Evolutionary conservation across 2,329 filamentous ascomycete genomes (phyloP), one percentile per base, ranked within the genome.

Genomic region (Colletotrichum agaves): DNA sequence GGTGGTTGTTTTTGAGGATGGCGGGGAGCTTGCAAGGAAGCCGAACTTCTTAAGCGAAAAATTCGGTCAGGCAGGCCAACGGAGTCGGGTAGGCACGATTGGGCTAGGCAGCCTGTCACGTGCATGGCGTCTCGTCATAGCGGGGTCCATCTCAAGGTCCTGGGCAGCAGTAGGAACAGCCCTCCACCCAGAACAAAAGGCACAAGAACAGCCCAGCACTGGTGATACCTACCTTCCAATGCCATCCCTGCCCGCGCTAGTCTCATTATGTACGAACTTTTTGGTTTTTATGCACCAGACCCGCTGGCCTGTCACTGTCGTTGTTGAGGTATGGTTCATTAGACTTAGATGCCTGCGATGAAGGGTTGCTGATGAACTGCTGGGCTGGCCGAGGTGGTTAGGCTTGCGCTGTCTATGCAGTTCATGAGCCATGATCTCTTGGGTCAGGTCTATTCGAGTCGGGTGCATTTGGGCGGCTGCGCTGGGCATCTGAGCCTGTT

Each of bases 21-120:
- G 80, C 79, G 78, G 78, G 78, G 78, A 80, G 71, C 75, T 77
- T 76, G 75, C 74, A 76, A 76, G 76, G 75, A 74, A 74, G 72
- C 73, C 73, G 53, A 49, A 67, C 53, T 67, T 67, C 64, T 67
- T 74, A 76, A 77, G 78, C 77, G 78, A 81, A 82, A 82, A 82
- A 78, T 79, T 82, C 79, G 79, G 75, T 78, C 77, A 75, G 66
- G 66, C 66, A 66, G 62, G 43, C 57, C 64, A 67, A 63, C 64
- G 53, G 61, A 67, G 64, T 67, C 55, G 47, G 64, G 64, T 67
- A 67, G 64, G 64, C 61, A 67, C 64, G 53, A 64, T 67, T 64
- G 60, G 64, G 64, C 53, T 67, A 59, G 53, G 35, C 52, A 46
- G 35, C 35, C 53, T 64, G 64, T 67, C 64, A 67, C 64, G 64